Evolutionary conservation across 1,139 yeast genomes (phyloP).

Genomic region (Pichia sp.): DNA sequence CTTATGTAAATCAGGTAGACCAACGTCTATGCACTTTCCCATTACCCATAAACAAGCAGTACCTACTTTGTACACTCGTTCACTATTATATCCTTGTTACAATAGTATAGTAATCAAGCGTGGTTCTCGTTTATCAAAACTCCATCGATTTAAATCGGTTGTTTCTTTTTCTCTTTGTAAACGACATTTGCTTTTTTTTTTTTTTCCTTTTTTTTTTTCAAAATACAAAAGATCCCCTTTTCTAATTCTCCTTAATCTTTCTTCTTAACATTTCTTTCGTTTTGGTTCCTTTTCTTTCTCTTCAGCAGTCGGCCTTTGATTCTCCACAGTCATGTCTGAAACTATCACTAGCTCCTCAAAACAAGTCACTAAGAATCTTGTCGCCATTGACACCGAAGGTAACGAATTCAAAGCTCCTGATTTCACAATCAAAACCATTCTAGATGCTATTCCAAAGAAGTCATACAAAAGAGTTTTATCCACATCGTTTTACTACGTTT

Average conservation of each 20-base stretch:
- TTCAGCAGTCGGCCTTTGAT: background rate
- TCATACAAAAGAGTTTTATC: constrained; percentile 49
- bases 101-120: too few relatives aligned
- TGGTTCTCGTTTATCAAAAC: too few relatives aligned
- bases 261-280: background rate
- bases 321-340: background rate
- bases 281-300: background rate
- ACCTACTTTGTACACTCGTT: too few relatives aligned
- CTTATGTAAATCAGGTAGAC: too few relatives aligned
- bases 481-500: constrained; percentile 46
- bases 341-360: constrained; percentile 3
- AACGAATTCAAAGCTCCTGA: constrained; percentile 55
- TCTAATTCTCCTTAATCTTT: background rate
- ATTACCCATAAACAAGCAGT: too few relatives aligned
- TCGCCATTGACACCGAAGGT: constrained; percentile 42
- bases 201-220: background rate
- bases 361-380: constrained; percentile 17
- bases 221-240: background rate
- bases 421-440: constrained; percentile 52
- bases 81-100: too few relatives aligned
- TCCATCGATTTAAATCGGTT: background rate
- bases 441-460: constrained; percentile 51
- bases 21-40: too few relatives aligned
- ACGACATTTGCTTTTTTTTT: background rate
- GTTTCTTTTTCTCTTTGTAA: background rate